Base-by-base conservation (phyloP, 1,139 yeast genomes). In the Yamadazyma triangularis region DNA sequence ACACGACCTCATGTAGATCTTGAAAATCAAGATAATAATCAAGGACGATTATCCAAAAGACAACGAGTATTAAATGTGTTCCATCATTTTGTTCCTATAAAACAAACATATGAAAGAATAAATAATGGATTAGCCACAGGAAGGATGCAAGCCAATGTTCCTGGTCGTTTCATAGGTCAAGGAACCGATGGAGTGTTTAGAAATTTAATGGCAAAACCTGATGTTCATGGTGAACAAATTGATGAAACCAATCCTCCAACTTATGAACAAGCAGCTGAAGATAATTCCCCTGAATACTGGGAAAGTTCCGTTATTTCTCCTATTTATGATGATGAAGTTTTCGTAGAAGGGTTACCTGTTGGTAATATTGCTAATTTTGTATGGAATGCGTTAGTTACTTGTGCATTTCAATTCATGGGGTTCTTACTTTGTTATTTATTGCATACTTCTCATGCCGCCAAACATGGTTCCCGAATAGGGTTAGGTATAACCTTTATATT, bases 381-480 rank as follows among this genome's bases (percentile, higher is more conserved):
- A 4, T 91, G 98, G 97, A 89, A 89, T 58, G 73, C 79, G 45
- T 70, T 88, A 50, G 94, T 91, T 2, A 79, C 95, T 13, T 73
- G 87, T 10, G 86, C 95, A 25, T 91, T 91, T 63, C 96, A 91
- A 56, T 86, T 86, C 53, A 82, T 91, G 23, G 99, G 98, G 5
- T 93, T 93, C 56, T 70, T 91, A 31, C 68, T 91, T 33, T 89
- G 98, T 15, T 91, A 89, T 54, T 64, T 91, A 29, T 64, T 93
- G 34, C 98, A 91, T 58, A 89, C 98, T 1, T 86, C 96, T 2
- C 98, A 91, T 52, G 97, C 97, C 4, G 96, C 97, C 4, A 87
- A 87, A 51, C 91, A 89, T 47, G 99, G 99, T 6, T 82, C 97
- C 2, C 69, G 96, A 38, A 85, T 91, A 10, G 99, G 99, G 0